Conservation (phyloP, 2,329 filamentous ascomycete genomes). For the Rutstroemia sp. region DNA sequence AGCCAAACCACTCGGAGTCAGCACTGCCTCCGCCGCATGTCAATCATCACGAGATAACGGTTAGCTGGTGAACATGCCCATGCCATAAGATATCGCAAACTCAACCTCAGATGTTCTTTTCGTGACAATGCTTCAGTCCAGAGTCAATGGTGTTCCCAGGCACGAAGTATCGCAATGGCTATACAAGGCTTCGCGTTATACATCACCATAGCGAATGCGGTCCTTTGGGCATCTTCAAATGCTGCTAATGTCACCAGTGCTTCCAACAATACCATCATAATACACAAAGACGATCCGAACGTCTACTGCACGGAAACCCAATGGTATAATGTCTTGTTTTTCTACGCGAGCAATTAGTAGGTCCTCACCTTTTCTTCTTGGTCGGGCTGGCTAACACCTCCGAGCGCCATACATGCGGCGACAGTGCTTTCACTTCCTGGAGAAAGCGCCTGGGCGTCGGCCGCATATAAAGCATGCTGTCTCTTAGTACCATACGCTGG, state of each 20-base stretch:
- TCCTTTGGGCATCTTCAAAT: background rate
- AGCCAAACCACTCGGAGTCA: too few relatives aligned
- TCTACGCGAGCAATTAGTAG: background rate
- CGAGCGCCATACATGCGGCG: background rate
- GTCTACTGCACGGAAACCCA: background rate
- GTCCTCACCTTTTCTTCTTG: background rate
- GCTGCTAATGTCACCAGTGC: background rate
- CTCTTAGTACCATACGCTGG: background rate
- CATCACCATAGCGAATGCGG: background rate
- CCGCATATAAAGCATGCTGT: background rate
- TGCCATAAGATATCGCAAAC: too few relatives aligned
- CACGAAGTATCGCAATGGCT: background rate
- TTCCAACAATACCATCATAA: background rate
- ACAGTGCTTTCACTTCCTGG: background rate
- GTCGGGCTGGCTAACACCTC: background rate
- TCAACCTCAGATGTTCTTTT: too few relatives aligned
- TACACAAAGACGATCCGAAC: background rate
- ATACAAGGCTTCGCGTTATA: background rate
- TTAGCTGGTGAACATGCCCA: too few relatives aligned
- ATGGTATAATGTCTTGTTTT: background rate
- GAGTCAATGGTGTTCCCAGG: background rate
- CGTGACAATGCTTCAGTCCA: too few relatives aligned
- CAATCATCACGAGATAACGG: too few relatives aligned
- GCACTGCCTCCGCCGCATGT: too few relatives aligned
- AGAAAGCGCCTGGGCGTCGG: background rate